A percentile compares a stretch with the other conserved stretches of the same genome.
These are phyloP conservation scores for Candida nemodendra DNA, from an alignment of 805 yeast species.

Conservation along the genomic window DNA sequence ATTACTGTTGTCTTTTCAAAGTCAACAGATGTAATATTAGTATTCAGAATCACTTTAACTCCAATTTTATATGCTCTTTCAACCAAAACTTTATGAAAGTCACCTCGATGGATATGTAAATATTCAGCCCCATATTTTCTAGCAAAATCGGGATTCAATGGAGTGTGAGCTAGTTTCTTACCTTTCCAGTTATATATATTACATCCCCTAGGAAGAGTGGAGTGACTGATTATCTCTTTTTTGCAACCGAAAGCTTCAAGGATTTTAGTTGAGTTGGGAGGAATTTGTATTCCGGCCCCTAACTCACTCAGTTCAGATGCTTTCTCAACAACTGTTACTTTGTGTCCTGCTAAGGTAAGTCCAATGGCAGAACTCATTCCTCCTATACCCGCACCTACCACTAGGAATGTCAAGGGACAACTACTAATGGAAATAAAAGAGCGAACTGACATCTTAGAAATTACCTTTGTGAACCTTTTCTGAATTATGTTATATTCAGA, in stretches of 20 bases:
- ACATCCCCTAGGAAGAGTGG: conserved; percentile 13
- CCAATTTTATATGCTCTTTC: conserved; percentile 11
- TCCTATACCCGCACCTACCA: conserved; percentile 13
- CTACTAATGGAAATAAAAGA: conserved; percentile 6
- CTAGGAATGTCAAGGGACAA: conserved; percentile 6
- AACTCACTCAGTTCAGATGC: conserved; percentile 7
- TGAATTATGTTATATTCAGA: no score
- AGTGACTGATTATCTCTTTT: conserved; percentile 4
- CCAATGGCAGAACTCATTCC: conserved; percentile 12
- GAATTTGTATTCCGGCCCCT: conserved; percentile 13
- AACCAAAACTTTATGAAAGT: conserved; percentile 12
- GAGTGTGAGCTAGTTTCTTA: conserved; percentile 7
- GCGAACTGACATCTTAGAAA: conserved; percentile 5
- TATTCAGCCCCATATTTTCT: conserved; percentile 13
- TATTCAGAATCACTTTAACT: conserved; percentile 7
- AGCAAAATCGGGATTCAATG: conserved; percentile 13
- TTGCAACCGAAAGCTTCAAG: conserved; percentile 15
- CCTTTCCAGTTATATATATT: conserved; percentile 16
- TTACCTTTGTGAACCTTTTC: no score
- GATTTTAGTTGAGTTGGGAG: conserved; percentile 16
- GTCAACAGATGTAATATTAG: conserved; percentile 9
- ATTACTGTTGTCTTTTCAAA: conserved; percentile 9
- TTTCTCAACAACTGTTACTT: conserved; percentile 10
- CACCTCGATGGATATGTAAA: conserved; percentile 19
- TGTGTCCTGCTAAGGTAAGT: conserved; percentile 7